Percentiles rank a stretch among this genome's conserved stretches.
These are phyloP conservation scores for Xylaria sp. DNA, from an alignment of 2,329 filamentous ascomycete genomes.

Conservation along the genomic window DNA sequence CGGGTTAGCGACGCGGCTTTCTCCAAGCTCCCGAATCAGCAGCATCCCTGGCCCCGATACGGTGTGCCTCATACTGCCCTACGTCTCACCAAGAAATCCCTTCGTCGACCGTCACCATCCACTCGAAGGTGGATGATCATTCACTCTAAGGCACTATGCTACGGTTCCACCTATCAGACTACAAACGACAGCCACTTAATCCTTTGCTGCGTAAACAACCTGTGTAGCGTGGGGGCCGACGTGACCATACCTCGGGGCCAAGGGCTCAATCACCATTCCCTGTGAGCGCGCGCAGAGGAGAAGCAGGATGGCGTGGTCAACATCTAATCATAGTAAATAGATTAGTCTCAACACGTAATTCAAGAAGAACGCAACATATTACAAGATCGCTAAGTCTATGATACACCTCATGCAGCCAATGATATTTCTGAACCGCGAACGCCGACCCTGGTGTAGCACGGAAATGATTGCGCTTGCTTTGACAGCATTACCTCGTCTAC, in stretches of 20 bases:
- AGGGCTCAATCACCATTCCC: background rate
- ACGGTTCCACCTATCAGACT: background rate
- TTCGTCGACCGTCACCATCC: no score
- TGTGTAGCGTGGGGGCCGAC: no score
- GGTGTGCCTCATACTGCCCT: no score
- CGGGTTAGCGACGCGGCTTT: no score
- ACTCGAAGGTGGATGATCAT: no score
- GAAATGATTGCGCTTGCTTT: constrained; percentile 6
- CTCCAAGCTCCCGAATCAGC: no score
- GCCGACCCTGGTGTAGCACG: constrained; percentile 4
- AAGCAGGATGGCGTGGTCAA: background rate
- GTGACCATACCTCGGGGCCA: background rate
- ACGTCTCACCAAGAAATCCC: no score
- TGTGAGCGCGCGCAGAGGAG: background rate
- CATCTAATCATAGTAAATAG: background rate
- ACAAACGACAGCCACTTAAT: background rate
- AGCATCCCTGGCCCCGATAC: no score
- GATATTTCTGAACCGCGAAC: constrained; percentile 7
- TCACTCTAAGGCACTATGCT: no score
- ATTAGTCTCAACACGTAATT: background rate
- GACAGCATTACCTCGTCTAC: background rate
- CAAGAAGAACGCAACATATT: constrained; percentile 23
- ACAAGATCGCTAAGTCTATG: constrained; percentile 36
- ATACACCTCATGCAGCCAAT: constrained; percentile 14
- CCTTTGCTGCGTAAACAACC: no score